These are phyloP conservation scores for Talaromyces liani DNA, from an alignment of 495 filamentous ascomycete species.

Conservation along the genomic window DNA sequence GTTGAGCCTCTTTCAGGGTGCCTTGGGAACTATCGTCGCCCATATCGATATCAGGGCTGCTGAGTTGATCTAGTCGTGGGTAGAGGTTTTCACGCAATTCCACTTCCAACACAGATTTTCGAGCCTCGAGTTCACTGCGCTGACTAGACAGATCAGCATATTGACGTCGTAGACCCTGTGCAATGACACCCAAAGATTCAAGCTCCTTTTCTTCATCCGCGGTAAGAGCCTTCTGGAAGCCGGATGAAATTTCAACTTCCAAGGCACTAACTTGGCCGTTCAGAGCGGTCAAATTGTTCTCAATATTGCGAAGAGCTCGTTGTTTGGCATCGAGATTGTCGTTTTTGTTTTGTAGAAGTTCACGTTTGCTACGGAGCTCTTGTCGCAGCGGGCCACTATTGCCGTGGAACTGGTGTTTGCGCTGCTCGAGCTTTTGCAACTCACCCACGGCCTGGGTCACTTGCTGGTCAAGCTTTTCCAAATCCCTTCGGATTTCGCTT, in stretches of 20 bases:
- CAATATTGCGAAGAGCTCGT: constrained; percentile 61
- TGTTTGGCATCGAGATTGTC: constrained; percentile 69
- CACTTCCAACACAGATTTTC: constrained; percentile 73
- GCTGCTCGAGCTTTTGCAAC: constrained; percentile 75
- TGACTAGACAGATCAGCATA: constrained; percentile 65
- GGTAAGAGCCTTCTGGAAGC: constrained; percentile 88
- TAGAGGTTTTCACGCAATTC: constrained; percentile 80
- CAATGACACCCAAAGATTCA: constrained; percentile 56
- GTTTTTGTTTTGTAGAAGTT: constrained; percentile 63
- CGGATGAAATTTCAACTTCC: constrained; percentile 69
- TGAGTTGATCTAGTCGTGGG: constrained; percentile 79
- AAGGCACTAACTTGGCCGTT: constrained; percentile 66
- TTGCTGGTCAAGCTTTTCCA: constrained; percentile 76
- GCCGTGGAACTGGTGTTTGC: constrained; percentile 66
- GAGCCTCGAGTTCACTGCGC: constrained; percentile 70
- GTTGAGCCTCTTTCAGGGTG: constrained; percentile 70
- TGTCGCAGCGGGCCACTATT: constrained; percentile 73
- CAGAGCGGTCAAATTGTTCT: constrained; percentile 65
- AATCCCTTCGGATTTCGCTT: constrained; percentile 51
- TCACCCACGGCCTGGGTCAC: constrained; percentile 76
- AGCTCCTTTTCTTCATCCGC: constrained; percentile 74
- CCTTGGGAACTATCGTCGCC: constrained; percentile 51
- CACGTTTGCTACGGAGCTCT: constrained; percentile 63
- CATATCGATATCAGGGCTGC: constrained; percentile 66
- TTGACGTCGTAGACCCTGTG: constrained; percentile 66